Conservation (phyloP, 352 stramenopile species). For the Globisporangium paroecandrum region DNA sequence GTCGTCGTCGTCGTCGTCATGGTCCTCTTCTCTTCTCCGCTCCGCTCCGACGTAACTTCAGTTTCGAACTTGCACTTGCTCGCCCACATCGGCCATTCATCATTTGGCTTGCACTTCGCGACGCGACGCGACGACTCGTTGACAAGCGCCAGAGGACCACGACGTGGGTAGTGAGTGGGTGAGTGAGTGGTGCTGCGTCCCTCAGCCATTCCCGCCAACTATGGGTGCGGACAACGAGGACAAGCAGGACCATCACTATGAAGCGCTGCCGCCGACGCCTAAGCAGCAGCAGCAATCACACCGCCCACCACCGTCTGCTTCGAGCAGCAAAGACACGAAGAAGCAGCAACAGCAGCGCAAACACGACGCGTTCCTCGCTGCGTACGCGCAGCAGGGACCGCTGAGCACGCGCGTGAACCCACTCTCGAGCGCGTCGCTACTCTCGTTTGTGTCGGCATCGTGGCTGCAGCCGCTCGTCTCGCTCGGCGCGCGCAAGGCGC, state of each 20-base stretch:
- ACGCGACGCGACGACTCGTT: no score
- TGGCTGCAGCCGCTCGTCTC: constrained; percentile 39
- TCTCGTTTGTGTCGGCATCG: constrained; percentile 24
- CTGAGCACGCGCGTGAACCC: constrained; percentile 28
- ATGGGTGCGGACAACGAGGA: neutral
- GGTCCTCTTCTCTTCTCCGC: no score
- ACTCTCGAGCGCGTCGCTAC: constrained; percentile 22
- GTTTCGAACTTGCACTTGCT: no score
- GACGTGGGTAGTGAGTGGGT: no score
- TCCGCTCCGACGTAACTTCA: no score
- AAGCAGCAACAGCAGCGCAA: neutral
- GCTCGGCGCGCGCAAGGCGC: constrained; percentile 24
- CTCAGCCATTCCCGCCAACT: neutral
- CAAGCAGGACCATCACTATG: neutral
- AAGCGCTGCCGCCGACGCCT: constrained; percentile 4
- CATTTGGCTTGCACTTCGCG: no score
- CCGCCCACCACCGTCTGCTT: neutral
- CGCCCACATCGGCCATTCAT: no score
- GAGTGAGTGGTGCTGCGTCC: neutral
- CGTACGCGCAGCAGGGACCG: constrained; percentile 9
- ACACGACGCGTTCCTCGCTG: neutral
- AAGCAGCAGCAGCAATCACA: neutral
- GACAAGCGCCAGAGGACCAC: no score
- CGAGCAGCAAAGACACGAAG: neutral
- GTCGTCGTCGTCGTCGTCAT: no score